Conservation (phyloP, 768 basidiomycete species). For the Phylloporus sp. region DNA sequence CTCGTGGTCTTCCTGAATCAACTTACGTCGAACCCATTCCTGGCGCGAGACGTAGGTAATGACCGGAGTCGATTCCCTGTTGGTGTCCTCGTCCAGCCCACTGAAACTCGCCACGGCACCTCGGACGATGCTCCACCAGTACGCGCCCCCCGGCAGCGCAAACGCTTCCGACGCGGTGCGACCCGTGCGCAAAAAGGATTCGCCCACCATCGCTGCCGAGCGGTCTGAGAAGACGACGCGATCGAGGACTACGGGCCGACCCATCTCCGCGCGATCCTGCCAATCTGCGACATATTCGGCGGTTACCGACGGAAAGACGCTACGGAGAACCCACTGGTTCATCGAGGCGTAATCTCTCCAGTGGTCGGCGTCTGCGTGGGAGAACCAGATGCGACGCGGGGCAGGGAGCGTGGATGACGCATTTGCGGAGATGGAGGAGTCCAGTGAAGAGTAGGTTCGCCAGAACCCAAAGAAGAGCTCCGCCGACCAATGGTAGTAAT, state of each 20-base stretch:
- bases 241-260: conserved; percentile 71
- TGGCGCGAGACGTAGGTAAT: conserved; percentile 93
- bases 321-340: conserved; percentile 83
- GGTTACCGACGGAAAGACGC: conserved; percentile 72
- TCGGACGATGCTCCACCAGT: conserved; percentile 84
- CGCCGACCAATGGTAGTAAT: conserved; percentile 93
- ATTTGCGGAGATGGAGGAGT: conserved; percentile 55
- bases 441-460: conserved; percentile 83
- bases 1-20: conserved; percentile 72
- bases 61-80: conserved; percentile 59
- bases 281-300: conserved; percentile 84
- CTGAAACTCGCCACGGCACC: conserved; percentile 70
- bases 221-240: conserved; percentile 87
- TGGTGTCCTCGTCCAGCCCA: conserved; percentile 45
- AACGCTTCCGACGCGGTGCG: conserved; percentile 75
- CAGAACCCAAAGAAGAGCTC: conserved; percentile 91
- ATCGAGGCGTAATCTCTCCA: conserved; percentile 91
- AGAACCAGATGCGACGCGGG: conserved; percentile 70
- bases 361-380: conserved; percentile 63
- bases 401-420: conserved; percentile 72
- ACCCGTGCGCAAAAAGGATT: conserved; percentile 61
- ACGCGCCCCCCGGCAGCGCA: conserved; percentile 61
- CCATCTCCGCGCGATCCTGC: conserved; percentile 69
- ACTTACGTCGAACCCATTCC: conserved; percentile 80
- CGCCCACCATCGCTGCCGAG: conserved; percentile 72